Evolutionary conservation across 805 yeast genomes (phyloP).

Genomic region (Metschnikowia koreensis): DNA sequence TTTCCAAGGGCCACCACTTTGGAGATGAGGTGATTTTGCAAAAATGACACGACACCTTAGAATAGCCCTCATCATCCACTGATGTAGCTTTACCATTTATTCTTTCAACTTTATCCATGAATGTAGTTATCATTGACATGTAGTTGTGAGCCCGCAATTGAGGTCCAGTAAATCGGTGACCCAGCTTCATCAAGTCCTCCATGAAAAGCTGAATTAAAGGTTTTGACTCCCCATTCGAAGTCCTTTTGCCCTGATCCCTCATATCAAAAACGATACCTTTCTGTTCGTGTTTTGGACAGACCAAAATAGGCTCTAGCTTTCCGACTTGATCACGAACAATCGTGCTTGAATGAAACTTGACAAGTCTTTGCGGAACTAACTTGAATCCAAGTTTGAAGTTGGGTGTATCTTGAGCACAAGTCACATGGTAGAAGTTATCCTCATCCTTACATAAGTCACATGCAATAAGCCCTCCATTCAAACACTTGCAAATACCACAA

Average conservation of each 20-base stretch:
- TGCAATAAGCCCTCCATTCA: slow-evolving; percentile 49
- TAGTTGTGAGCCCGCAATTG: slow-evolving; percentile 32
- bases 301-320: slow-evolving; percentile 41
- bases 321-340: slow-evolving; percentile 33
- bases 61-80: background rate
- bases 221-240: slow-evolving; percentile 25
- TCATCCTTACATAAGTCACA: slow-evolving; percentile 46
- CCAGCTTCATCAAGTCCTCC: slow-evolving; percentile 30
- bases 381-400: slow-evolving; percentile 56
- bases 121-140: slow-evolving; percentile 19
- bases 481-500: slow-evolving; percentile 47
- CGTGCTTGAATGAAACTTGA: slow-evolving; percentile 14
- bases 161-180: slow-evolving; percentile 29
- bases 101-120: slow-evolving; percentile 15
- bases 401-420: slow-evolving; percentile 54
- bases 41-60: slow-evolving; percentile 16
- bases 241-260: slow-evolving; percentile 29
- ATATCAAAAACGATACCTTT: slow-evolving; percentile 19
- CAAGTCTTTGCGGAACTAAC: slow-evolving; percentile 25
- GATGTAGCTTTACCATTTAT: slow-evolving; percentile 8
- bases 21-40: slow-evolving; percentile 33
- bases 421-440: slow-evolving; percentile 42
- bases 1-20: slow-evolving; percentile 32
- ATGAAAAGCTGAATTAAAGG: slow-evolving; percentile 43
- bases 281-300: slow-evolving; percentile 42